Base-by-base conservation (phyloP, 2,329 filamentous ascomycete species). In the Nectriaceae sp. region DNA sequence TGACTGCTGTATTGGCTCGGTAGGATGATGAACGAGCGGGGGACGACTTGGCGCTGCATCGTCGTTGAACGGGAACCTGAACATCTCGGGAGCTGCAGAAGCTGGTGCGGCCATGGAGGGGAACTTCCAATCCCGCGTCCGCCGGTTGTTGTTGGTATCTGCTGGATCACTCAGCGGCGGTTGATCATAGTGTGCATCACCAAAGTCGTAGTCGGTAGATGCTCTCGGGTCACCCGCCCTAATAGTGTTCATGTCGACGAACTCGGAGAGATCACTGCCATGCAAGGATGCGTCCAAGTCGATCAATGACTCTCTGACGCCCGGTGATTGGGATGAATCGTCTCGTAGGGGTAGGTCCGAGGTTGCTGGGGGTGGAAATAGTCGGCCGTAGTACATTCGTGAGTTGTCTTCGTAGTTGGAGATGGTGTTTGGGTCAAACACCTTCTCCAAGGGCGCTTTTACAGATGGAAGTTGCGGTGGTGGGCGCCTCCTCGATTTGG, bases 391-490 rank as follows among this genome's bases (percentile, higher is more conserved):
- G 57, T 85, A 84, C 35, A 72, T 73, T 22, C 79, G 73, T 16
- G 81, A 83, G 53, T 86, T 85, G 50, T 86, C 83, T 20, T 83
- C 77, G 53, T 87, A 87, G 51, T 77, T 83, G 2, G 82, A 81
- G 26, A 83, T 77, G 1, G 83, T 85, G 60, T 85, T 83, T 4
- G 82, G 82, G 49, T 87, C 83, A 59, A 87, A 87, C 0, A 87
- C 71, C 53, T 84, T 85, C 55, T 86, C 83, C 4, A 87, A 66
- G 0, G 83, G 83, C 10, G 75, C 81, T 53, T 78, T 80, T 52
- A 83, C 69, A 1, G 79, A 78, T 2, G 80, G 78, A 5, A 85
- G 69, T 21, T 77, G 75, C 40, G 83, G 78, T 3, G 83, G 82
- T 1, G 82, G 82, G 16, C 80, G 78, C 44, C 79, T 72, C 16